Evolutionary conservation across 108 stramenopile species (phyloP), one percentile per base, ranked within the genome.

Genomic region (Nitzschia inconspicua): DNA sequence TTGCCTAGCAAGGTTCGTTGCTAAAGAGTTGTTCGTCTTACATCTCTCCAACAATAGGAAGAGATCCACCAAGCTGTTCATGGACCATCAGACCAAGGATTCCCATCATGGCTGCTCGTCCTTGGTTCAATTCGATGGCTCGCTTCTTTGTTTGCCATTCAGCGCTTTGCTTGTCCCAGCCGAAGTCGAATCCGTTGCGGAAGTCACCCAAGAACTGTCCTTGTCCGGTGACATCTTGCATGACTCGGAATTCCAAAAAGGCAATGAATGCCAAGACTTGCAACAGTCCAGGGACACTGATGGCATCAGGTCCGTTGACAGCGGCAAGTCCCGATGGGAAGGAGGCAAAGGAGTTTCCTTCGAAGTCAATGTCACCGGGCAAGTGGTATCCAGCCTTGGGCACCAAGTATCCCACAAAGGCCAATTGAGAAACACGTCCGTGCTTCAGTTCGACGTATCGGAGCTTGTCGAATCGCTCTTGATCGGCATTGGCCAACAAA

Each of bases 41-140:
- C n/a, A n/a, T n/a, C n/a, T n/a, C n/a, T n/a, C n/a, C n/a, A n/a
- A n/a, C n/a, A n/a, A n/a, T n/a, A n/a, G n/a, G n/a, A n/a, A n/a
- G n/a, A n/a, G n/a, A n/a, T n/a, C n/a, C n/a, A 25, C 72, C 72
- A 25, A 78, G 52, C 65, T 65, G 54, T 56, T 84, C 83, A 72
- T 84, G 84, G 11, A 86, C 73, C 74, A 86, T 79, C 26, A 86
- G 53, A n/a, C 80, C 79, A 32, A 80, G 72, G 54, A 76, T 80
- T 58, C 79, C 79, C 71, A 80, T 72, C 57, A 63, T 57, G 37
- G 87, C 84, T 25, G 84, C 82, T 54, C 84, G 81, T 36, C 86
- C 86, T 50, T 88, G 62, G 85, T 91, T 91, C 47, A 91, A 73
- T 73, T 92, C 91, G 58, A 91, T 88, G 65, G 81, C 77, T 61